Evolutionary conservation across 768 basidiomycete species (phyloP).

Genomic region (Cyathus striatus): DNA sequence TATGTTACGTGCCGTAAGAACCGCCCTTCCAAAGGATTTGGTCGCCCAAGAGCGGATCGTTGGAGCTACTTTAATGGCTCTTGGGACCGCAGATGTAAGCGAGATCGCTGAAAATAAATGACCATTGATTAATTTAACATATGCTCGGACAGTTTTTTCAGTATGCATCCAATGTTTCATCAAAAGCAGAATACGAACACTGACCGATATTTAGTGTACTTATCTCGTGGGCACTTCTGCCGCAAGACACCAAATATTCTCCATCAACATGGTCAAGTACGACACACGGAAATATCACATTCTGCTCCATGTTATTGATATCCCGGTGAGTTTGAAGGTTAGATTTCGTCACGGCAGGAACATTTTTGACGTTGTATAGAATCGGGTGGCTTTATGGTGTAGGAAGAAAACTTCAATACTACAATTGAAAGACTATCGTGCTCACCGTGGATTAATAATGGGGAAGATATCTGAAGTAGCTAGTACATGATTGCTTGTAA

Average conservation of each 20-base stretch:
- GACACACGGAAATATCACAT: conserved; percentile 75
- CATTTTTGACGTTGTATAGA: conserved; percentile 18
- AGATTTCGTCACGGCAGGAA: conserved; percentile 7
- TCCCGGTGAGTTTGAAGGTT: conserved; percentile 37
- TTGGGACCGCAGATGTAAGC: conserved; percentile 72
- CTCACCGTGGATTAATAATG: no score
- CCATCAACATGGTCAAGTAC: conserved; percentile 59
- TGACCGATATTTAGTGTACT: conserved; percentile 38
- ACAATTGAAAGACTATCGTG: no score
- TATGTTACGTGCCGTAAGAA: conserved; percentile 64
- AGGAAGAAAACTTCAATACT: conserved; percentile 40
- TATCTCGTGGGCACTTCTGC: conserved; percentile 53
- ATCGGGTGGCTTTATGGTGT: conserved; percentile 51
- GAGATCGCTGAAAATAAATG: conserved; percentile 1
- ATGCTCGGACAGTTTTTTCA: conserved; percentile 22
- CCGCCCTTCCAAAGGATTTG: conserved; percentile 53
- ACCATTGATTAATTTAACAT: no score
- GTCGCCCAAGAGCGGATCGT: conserved; percentile 67
- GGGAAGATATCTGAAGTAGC: no score
- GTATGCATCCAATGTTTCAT: conserved; percentile 55
- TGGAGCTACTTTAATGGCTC: conserved; percentile 58
- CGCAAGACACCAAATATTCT: conserved; percentile 44
- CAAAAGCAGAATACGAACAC: conserved; percentile 1
- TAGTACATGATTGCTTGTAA: no score
- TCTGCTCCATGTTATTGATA: conserved; percentile 48